phyloP scores from a whole-genome alignment of 768 basidiomycete genomes.

The Amanita jacksonii region DNA sequence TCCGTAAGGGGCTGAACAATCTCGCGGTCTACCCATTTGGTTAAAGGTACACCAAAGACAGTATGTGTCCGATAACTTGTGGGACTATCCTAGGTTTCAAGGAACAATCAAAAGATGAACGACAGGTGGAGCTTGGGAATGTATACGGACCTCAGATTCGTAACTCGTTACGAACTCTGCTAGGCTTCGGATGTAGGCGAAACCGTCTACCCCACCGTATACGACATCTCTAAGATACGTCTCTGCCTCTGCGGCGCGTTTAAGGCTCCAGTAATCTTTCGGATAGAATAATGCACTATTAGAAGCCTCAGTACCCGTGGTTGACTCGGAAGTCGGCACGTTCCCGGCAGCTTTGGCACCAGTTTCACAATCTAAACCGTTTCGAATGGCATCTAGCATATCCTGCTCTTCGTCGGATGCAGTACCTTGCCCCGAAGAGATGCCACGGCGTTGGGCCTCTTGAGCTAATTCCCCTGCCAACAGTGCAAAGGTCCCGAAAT shows the following conservation, averaged over 20 bases:
- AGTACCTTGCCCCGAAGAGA: constrained; percentile 13
- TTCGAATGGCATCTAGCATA: constrained; percentile 24
- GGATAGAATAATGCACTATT: constrained; percentile 12
- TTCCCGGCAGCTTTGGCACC: constrained; percentile 10
- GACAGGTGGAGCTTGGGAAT: constrained; percentile 2
- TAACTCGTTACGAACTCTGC: constrained; percentile 53
- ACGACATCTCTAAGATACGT: constrained; percentile 65
- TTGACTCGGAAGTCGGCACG: constrained; percentile 11
- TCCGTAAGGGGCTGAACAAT: constrained; percentile 39
- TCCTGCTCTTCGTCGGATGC: constrained; percentile 25
- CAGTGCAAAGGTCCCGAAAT: constrained; percentile 54
- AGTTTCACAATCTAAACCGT: constrained; percentile 28
- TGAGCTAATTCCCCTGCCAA: constrained; percentile 39
- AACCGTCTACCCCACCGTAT: constrained; percentile 69
- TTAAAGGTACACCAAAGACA: constrained; percentile 28
- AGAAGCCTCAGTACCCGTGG: constrained; percentile 8
- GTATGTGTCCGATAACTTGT: background rate
- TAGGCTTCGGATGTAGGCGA: constrained; percentile 68
- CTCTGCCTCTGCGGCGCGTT: constrained; percentile 45
- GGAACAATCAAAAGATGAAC: background rate
- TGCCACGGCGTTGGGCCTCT: constrained; percentile 29
- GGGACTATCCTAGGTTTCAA: background rate
- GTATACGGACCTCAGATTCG: constrained; percentile 10
- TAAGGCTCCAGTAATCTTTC: constrained; percentile 38
- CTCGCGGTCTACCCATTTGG: constrained; percentile 32